Conservation (phyloP, 805 yeast species). For the Spathaspora hagerdaliae region DNA sequence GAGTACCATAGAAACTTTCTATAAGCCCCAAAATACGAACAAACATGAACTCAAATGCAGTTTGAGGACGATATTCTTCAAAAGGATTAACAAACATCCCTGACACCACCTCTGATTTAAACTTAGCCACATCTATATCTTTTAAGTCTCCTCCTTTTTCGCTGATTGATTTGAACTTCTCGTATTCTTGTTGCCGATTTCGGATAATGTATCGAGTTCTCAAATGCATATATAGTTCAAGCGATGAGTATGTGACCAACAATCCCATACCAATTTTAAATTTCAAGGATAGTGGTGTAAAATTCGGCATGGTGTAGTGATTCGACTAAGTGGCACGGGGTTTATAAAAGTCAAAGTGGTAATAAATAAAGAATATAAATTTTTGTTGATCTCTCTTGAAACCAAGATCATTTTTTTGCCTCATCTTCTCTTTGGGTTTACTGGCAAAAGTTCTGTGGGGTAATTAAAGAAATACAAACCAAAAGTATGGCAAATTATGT, state of each 20-base stretch:
- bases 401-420: neutral
- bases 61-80: conserved; percentile 84
- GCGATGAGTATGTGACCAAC: conserved; percentile 56
- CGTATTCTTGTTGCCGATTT: conserved; percentile 31
- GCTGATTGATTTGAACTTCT: conserved; percentile 8
- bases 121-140: conserved; percentile 18
- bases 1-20: conserved; percentile 45
- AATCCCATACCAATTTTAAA: conserved; percentile 40
- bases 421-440: no score
- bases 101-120: conserved; percentile 41
- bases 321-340: no score
- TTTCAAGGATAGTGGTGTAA: conserved; percentile 19
- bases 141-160: conserved; percentile 4
- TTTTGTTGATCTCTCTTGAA: neutral
- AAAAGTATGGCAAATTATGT: no score
- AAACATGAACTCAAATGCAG: conserved; percentile 76
- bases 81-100: conserved; percentile 92
- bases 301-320: conserved; percentile 2
- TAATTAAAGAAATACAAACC: no score
- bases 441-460: no score
- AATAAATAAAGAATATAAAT: no score
- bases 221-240: conserved; percentile 58
- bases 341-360: no score
- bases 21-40: conserved; percentile 71
- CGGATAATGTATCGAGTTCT: conserved; percentile 53